A percentile compares a stretch with the other conserved stretches of the same genome.
These are phyloP conservation scores for Paraphysoderma sedebokerense DNA, from an alignment of 371 early-diverging fungal species.

Conservation along the genomic window DNA sequence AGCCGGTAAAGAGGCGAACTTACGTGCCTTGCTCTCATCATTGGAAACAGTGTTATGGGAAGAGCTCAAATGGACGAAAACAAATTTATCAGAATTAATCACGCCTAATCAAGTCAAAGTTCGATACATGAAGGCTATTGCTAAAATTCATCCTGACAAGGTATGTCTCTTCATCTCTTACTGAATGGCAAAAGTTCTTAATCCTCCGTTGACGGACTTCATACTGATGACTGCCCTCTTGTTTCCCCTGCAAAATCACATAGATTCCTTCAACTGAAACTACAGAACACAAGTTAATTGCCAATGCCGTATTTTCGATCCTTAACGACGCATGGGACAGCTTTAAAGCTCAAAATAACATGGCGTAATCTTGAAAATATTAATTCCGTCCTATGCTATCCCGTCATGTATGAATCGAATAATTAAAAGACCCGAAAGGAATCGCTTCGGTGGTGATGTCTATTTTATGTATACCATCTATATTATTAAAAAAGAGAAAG, in stretches of 20 bases:
- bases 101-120: conserved; percentile 73
- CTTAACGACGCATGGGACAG: conserved; percentile 90
- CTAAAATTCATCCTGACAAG: conserved; percentile 91
- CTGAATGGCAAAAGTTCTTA: not conserved
- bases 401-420: too few species aligned
- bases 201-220: conserved; percentile 1
- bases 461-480: too few species aligned
- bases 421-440: too few species aligned
- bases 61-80: conserved; percentile 49
- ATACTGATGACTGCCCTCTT: conserved; percentile 1
- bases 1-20: conserved; percentile 67
- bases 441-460: too few species aligned
- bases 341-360: conserved; percentile 56
- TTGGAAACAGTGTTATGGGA: conserved; percentile 65
- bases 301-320: conserved; percentile 66
- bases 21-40: conserved; percentile 71
- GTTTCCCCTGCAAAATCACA: not conserved
- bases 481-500: too few species aligned
- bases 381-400: too few species aligned
- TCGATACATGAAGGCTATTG: conserved; percentile 80
- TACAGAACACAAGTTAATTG: conserved; percentile 66
- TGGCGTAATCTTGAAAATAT: too few species aligned
- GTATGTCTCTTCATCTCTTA: conserved; percentile 16
- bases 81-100: conserved; percentile 66
- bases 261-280: conserved; percentile 35